Conservation (phyloP, 805 yeast species). For the Metschnikowia hibisci region DNA sequence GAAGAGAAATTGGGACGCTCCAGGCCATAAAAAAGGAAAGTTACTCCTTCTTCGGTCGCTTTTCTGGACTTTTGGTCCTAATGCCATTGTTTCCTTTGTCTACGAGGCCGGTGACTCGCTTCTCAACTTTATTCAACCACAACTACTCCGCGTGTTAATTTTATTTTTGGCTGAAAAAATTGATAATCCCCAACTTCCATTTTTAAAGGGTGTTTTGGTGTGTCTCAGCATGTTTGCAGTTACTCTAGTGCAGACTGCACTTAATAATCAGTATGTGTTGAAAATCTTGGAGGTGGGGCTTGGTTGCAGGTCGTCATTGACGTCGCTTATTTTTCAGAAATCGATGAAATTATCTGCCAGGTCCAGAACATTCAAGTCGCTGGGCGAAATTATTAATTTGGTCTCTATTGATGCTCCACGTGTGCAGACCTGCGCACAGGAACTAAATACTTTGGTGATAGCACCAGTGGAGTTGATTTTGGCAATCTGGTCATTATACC, state of each 20-base stretch:
- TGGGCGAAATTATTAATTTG: constrained; percentile 25
- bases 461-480: constrained; percentile 18
- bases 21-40: constrained; percentile 6
- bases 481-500: constrained; percentile 21
- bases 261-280: constrained; percentile 66
- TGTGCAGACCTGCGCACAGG: constrained; percentile 20
- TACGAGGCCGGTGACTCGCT: constrained; percentile 23
- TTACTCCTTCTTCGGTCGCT: constrained; percentile 19
- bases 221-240: constrained; percentile 49
- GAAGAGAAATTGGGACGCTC: constrained; percentile 16
- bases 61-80: constrained; percentile 25
- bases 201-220: constrained; percentile 16
- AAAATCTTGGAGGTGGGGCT: constrained; percentile 56
- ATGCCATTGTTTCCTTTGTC: constrained; percentile 20
- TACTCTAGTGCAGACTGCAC: constrained; percentile 55
- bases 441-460: constrained; percentile 15
- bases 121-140: constrained; percentile 74
- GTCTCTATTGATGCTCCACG: constrained; percentile 24
- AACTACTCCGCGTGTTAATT: constrained; percentile 65
- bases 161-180: constrained; percentile 47
- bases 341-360: constrained; percentile 18
- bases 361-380: constrained; percentile 16
- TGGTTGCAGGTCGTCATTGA: constrained; percentile 21
- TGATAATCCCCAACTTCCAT: constrained; percentile 12
- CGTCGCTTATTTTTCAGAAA: constrained; percentile 23